A percentile compares a stretch with the other conserved stretches of the same genome.
These are phyloP conservation scores for Excoecaria agallocha DNA, from an alignment of 345 rosid species.

Conservation along the genomic window DNA sequence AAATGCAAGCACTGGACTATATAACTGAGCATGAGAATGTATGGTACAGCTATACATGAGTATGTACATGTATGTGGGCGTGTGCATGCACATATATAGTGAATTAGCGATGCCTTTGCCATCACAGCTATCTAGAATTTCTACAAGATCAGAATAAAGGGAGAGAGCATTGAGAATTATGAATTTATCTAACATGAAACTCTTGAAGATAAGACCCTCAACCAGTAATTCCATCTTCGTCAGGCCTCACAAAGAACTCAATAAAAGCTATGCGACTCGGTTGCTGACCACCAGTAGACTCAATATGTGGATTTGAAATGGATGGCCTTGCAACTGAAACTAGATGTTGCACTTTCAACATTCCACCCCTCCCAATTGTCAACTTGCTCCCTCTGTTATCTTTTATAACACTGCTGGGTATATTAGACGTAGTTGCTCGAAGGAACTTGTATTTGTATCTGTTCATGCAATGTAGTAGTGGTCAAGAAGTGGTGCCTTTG, in stretches of 20 bases:
- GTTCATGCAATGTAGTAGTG: constrained; percentile 2
- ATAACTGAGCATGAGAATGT: no score
- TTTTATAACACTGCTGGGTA: constrained; percentile 74
- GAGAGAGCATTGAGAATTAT: not conserved
- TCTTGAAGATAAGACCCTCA: constrained; percentile 4
- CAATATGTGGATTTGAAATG: constrained; percentile 38
- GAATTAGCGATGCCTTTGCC: not conserved
- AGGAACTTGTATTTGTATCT: constrained; percentile 91
- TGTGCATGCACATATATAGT: not conserved
- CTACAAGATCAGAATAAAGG: not conserved
- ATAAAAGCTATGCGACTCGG: constrained; percentile 75
- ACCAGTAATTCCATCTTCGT: constrained; percentile 39
- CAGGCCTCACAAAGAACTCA: constrained; percentile 74
- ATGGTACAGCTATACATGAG: no score
- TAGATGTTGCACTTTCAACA: constrained; percentile 89
- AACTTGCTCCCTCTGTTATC: constrained; percentile 91
- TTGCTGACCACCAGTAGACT: constrained; percentile 63
- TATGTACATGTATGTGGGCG: no score
- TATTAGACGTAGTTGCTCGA: constrained; percentile 69
- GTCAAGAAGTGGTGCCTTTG: not conserved
- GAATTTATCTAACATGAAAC: not conserved
- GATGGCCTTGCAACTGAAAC: constrained; percentile 71
- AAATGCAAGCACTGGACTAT: no score
- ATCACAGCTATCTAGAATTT: not conserved
- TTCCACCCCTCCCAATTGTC: constrained; percentile 86